Evolutionary conservation across 306 rosid genomes (phyloP).

Genomic region (Vigna trinervia): DNA sequence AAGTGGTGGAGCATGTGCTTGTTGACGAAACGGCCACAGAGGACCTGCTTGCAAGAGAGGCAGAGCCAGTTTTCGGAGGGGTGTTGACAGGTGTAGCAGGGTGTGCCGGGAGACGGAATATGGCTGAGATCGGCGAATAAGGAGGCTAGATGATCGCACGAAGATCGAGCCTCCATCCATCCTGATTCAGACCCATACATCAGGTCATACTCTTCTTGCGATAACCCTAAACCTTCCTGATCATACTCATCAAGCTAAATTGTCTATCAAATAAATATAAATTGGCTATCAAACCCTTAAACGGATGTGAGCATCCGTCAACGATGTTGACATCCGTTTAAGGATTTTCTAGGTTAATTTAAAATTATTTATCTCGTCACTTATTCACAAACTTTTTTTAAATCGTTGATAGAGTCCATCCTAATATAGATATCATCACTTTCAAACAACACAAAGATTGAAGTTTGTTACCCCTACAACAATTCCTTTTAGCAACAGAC

Average conservation of each 20-base stretch:
- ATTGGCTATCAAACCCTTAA: neutral
- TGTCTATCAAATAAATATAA: neutral
- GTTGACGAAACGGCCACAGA: slow-evolving; percentile 87
- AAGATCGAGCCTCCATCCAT: slow-evolving; percentile 80
- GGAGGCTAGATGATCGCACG: slow-evolving; percentile 66
- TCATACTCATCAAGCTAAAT: neutral
- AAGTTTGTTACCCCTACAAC: too few species aligned
- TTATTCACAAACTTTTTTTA: too few species aligned
- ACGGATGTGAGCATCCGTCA: too few species aligned
- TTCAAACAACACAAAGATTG: too few species aligned
- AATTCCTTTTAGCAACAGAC: too few species aligned
- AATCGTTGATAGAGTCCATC: too few species aligned
- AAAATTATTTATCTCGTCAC: too few species aligned
- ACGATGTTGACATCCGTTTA: too few species aligned
- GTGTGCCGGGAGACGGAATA: slow-evolving; percentile 67
- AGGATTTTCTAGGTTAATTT: too few species aligned
- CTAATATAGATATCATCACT: too few species aligned
- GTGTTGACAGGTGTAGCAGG: slow-evolving; percentile 73
- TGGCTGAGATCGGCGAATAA: slow-evolving; percentile 67
- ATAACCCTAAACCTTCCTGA: slow-evolving; percentile 44
- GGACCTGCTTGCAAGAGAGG: slow-evolving; percentile 72
- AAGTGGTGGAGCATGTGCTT: slow-evolving; percentile 85
- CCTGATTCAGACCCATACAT: slow-evolving; percentile 66
- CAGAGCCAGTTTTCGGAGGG: slow-evolving; percentile 87
- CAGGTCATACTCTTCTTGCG: slow-evolving; percentile 49